Evolutionary conservation across 2,329 filamentous ascomycete species (phyloP).

Genomic region (Trichoderma breve): DNA sequence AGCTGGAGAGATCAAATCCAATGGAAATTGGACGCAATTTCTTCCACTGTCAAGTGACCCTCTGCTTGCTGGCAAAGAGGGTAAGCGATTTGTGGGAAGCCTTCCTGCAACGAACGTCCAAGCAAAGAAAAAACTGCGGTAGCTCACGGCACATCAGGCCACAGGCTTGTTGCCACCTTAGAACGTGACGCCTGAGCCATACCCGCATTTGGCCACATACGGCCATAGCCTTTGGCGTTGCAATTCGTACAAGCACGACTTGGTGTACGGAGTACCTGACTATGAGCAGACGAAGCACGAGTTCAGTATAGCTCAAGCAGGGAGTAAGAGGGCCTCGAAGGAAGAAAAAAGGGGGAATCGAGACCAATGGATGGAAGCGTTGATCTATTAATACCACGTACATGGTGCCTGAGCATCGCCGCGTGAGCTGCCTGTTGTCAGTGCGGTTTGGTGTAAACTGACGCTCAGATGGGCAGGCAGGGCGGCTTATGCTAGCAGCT

Average conservation of each 20-base stretch:
- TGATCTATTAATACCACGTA: constrained; percentile 1
- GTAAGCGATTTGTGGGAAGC: constrained; percentile 8
- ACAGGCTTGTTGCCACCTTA: constrained; percentile 15
- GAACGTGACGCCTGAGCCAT: constrained; percentile 8
- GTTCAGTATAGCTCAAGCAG: neutral
- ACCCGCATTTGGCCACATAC: neutral
- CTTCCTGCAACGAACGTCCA: neutral
- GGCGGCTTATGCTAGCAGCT: constrained; percentile 8
- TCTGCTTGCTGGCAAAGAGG: neutral
- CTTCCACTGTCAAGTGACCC: constrained; percentile 1
- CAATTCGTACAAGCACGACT: neutral
- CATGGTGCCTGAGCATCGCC: constrained; percentile 5
- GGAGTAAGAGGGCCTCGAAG: neutral
- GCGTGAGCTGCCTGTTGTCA: neutral
- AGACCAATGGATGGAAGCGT: neutral
- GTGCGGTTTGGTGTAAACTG: neutral
- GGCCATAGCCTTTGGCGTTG: neutral
- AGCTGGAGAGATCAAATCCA: neutral
- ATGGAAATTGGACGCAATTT: neutral
- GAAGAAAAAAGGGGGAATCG: neutral
- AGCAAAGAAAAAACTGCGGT: neutral
- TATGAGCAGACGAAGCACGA: neutral
- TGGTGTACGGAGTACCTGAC: neutral
- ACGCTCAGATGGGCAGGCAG: neutral
- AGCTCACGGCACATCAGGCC: constrained; percentile 18